phyloP scores from a whole-genome alignment of 371 early-diverging fungal genomes.

The Pancytospora philotis region DNA sequence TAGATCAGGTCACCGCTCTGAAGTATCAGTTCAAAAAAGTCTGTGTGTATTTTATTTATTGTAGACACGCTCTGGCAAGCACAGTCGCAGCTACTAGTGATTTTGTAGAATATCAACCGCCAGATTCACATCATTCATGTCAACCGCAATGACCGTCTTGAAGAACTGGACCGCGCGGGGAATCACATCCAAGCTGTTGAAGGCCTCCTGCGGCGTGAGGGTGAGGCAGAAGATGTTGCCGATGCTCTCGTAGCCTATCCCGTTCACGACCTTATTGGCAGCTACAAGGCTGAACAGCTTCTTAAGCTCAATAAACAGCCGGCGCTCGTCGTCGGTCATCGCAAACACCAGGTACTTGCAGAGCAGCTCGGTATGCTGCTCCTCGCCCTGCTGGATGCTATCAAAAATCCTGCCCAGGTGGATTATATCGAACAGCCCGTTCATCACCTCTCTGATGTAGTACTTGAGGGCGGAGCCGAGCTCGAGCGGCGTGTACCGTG shows the following conservation, averaged over 20 bases:
- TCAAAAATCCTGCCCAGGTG: neutral
- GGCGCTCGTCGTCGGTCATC: neutral
- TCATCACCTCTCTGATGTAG: constrained; percentile 12
- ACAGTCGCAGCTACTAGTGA: too few species aligned
- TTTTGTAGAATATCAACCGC: too few species aligned
- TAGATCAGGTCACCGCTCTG: too few species aligned
- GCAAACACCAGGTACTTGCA: constrained; percentile 5
- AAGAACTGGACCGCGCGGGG: too few species aligned
- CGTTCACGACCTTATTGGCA: neutral
- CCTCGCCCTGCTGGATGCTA: neutral
- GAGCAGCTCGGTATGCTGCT: neutral
- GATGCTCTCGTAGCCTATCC: constrained; percentile 7
- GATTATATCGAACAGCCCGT: constrained; percentile 12
- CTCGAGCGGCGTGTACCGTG: neutral
- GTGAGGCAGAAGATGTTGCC: constrained; percentile 15
- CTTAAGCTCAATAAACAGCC: constrained; percentile 2
- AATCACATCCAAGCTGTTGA: too few species aligned
- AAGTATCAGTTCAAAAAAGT: too few species aligned
- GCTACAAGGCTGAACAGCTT: neutral
- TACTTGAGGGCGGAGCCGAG: constrained; percentile 9
- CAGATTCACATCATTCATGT: too few species aligned
- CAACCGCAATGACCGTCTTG: too few species aligned
- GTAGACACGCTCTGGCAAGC: too few species aligned
- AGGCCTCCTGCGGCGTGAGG: neutral
- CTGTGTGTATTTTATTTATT: too few species aligned